Evolutionary conservation across 2,329 filamentous ascomycete species (phyloP), one percentile per base, ranked within the genome.

Genomic region (Rutstroemia sp.): DNA sequence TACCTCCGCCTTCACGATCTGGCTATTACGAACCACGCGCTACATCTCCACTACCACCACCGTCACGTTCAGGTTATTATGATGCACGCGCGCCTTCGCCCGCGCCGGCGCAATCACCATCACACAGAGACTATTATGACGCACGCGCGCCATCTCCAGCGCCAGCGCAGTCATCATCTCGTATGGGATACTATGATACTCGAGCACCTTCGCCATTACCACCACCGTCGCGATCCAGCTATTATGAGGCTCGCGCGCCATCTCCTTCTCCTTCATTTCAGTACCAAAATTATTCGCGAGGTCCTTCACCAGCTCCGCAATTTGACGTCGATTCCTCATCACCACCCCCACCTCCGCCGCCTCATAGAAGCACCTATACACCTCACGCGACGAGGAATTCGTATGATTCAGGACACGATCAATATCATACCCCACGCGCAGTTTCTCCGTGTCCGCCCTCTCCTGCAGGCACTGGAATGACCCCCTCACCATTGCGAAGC

Each of bases 401-500:
- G 73, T 77, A 21, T 73, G 74, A 75, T 21, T 71, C 73, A 37
- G 71, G 67, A 39, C 62, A 66, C 8, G 66, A 71, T 51, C 74
- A 72, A 8, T 78, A 80, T 56, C 74, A 79, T 54, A 85, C 79
- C 1, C 80, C 83, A 1, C 74, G 80, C 59, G 78, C 71, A 61
- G 76, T 77, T 6, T 89, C 88, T 1, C 86, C 87, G 0, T 77
- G 75, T 38, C 86, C 85, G 2, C 83, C 83, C 4, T 91, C 90
- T 5, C 84, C 88, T 2, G 82, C 78, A 47, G 75, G 76, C 41
- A 81, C 79, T 46, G 84, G 83, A 1, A 75, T 89, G 70, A 99
- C 94, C 0, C 94, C 94, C 1, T 97, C 94, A 2, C 94, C 94
- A 0, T 75, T 99, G 3, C 81, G 94, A 58, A 90, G 92, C 70